A percentile compares a stretch with the other conserved stretches of the same genome.
Conservation (phyloP, 371 early-diverging fungal species). For the Batkoa obscura region DNA sequence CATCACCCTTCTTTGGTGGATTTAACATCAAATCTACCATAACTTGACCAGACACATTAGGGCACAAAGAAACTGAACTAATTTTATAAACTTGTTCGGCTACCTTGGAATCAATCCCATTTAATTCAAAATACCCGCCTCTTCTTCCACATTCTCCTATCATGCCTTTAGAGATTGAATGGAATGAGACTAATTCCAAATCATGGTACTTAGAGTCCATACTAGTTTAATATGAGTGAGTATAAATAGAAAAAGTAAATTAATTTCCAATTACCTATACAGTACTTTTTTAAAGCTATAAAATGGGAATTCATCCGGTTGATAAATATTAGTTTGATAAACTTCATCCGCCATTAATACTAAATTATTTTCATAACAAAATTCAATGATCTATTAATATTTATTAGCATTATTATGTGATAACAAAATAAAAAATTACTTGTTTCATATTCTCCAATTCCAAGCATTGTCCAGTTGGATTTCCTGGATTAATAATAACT, state of each 20-base stretch:
- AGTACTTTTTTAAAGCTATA: slow-evolving; percentile 87
- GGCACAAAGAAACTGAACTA: slow-evolving; percentile 78
- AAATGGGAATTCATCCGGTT: slow-evolving; percentile 61
- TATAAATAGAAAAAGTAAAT: not conserved
- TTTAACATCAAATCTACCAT: slow-evolving; percentile 81
- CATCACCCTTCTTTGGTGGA: slow-evolving; percentile 67
- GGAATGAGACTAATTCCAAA: slow-evolving; percentile 84
- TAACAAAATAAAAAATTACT: not conserved
- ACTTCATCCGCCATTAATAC: slow-evolving; percentile 93
- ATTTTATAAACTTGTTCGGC: slow-evolving; percentile 79
- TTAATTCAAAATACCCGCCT: slow-evolving; percentile 92
- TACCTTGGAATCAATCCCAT: slow-evolving; percentile 52
- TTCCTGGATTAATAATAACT: slow-evolving; percentile 96
- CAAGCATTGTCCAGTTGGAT: slow-evolving; percentile 90
- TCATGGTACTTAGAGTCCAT: slow-evolving; percentile 28
- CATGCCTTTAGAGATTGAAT: slow-evolving; percentile 93
- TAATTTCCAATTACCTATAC: slow-evolving; percentile 12
- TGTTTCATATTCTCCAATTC: slow-evolving; percentile 49
- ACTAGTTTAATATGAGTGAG: not conserved
- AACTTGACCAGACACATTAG: slow-evolving; percentile 68
- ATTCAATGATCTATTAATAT: slow-evolving; percentile 50
- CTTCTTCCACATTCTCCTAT: slow-evolving; percentile 96
- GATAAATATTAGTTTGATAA: slow-evolving; percentile 89
- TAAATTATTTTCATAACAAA: slow-evolving; percentile 62
- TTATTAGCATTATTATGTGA: not conserved